phyloP scores from a whole-genome alignment of 768 basidiomycete genomes.

The Leccinellum albellum region DNA sequence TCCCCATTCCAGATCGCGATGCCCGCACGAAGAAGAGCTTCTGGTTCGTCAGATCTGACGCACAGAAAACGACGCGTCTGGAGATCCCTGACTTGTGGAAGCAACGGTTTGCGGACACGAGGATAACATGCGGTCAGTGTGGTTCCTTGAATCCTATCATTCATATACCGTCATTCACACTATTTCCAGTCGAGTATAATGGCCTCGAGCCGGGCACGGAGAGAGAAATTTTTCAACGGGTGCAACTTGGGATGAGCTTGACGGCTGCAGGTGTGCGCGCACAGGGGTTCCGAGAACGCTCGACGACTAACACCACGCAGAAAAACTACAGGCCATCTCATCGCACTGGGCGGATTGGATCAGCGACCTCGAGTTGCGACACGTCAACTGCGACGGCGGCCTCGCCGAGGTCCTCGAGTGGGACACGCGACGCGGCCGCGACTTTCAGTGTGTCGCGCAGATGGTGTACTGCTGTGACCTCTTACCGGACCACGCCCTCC shows the following conservation, averaged over 20 bases:
- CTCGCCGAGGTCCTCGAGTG: constrained; percentile 54
- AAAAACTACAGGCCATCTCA: constrained; percentile 76
- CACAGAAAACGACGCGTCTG: constrained; percentile 39
- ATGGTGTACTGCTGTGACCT: constrained; percentile 65
- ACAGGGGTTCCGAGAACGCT: not conserved
- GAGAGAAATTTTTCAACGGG: constrained; percentile 79
- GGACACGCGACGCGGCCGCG: constrained; percentile 66
- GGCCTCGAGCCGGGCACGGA: constrained; percentile 52
- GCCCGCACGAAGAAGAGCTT: constrained; percentile 54
- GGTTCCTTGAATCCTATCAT: not conserved
- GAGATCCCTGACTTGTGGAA: constrained; percentile 55
- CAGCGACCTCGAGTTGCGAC: constrained; percentile 49
- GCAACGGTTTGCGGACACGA: constrained; percentile 47
- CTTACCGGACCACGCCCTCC: constrained; percentile 43
- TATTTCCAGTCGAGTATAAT: constrained; percentile 60
- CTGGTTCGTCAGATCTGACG: constrained; percentile 55
- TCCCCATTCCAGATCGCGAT: constrained; percentile 47
- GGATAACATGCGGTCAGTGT: constrained; percentile 64
- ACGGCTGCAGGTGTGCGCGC: constrained; percentile 57
- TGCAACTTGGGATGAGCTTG: constrained; percentile 75
- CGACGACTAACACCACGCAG: constrained; percentile 33
- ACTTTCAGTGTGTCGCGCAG: constrained; percentile 72
- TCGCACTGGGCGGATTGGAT: constrained; percentile 73
- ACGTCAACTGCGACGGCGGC: constrained; percentile 57
- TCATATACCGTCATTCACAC: not conserved